Base-by-base conservation (phyloP, 1,139 yeast species). In the Candida sp. region DNA sequence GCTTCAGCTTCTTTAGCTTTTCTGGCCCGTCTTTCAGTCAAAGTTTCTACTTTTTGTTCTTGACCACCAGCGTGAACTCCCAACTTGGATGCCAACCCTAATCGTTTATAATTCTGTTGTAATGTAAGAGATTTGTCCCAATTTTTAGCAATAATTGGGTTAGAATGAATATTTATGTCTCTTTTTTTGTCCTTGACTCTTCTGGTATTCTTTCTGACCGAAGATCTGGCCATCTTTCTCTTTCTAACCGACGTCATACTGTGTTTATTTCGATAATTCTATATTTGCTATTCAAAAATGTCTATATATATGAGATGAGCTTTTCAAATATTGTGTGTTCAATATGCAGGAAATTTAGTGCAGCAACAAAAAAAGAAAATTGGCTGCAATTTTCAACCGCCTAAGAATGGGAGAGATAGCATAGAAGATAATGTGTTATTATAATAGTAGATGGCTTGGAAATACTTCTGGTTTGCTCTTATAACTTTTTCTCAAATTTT, bases 101-200 rank as follows among this genome's bases (percentile, higher is more conserved):
- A 68, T 50, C 73, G 77, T 56, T 83, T 82, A 62, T 87, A 87
- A 60, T 93, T 93, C 60, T 93, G 98, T 45, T 82, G 77, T 46
- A 91, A 68, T 0, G 99, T 91, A 49, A 85, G 73, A 21, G 79
- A 77, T 49, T 82, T 77, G 65, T 93, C 97, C 99, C 99, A 93
- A 63, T 90, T 79, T 30, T 82, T 87, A 5, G 89, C 95, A 51
- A 93, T 87, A 52, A 93, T 79, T 3, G 96, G 89, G 60, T 89
- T 87, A 1, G 87, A 73, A 43, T 75, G 74, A 29, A 87, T 79
- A 49, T 81, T 81, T 46, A 82, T 67, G 52, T 81, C 73, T 57
- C 84, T 77, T 57, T 83, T 83, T 55, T 77, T 82, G 56, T 86
- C 91, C 60, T 86, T 87, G 39, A 66, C 65, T 55, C 84, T 75